Evolutionary conservation across 2,329 filamentous ascomycete genomes (phyloP), one percentile per base, ranked within the genome.

Genomic region (Cladorrhinum sp.): DNA sequence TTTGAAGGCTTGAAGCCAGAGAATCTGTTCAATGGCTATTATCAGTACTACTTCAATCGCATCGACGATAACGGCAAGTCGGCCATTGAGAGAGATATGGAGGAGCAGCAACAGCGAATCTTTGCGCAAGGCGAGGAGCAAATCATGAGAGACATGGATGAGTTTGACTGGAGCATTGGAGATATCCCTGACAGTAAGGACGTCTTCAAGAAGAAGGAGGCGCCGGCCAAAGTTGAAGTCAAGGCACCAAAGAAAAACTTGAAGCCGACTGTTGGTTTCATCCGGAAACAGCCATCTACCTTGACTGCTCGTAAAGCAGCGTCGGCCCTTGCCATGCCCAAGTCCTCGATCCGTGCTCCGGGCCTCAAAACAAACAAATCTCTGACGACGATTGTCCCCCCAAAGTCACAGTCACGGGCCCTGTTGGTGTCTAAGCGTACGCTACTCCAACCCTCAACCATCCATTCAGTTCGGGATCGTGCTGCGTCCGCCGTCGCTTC

Each of bases 61-160:
- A 79, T 87, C 62, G 90, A 86, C 66, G 85, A 89, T 57, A 82
- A 89, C 63, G 89, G 89, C 24, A 78, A 88, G 63, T 83, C 86
- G 12, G 79, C 80, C 2, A 77, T 81, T 18, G 86, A 90, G 50
- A 84, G 82, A 62, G 80, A 89, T 66, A 78, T 86, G 60, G 79
- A 86, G 65, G 77, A 82, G 61, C 78, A 76, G 55, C 80, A 78
- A 72, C 78, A 76, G 66, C 79, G 72, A 52, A 81, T 77, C 23
- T 73, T 84, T 61, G 75, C 83, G 65, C 81, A 85, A 60, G 80
- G 86, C 2, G 87, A 93, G 63, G 83, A 87, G 54, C 82, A 84
- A 63, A 88, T 93, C 62, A 79, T 86, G 68, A 84, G 83, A 66
- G 84, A 89, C 62, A 81, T 90, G 55, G 85, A 87, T 36, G 81